Percentiles rank a stretch among this genome's conserved stretches.
These are phyloP conservation scores for Aristolochia fimbriata DNA, from an alignment of 164 flowering plant genomes.

Conservation along the genomic window DNA sequence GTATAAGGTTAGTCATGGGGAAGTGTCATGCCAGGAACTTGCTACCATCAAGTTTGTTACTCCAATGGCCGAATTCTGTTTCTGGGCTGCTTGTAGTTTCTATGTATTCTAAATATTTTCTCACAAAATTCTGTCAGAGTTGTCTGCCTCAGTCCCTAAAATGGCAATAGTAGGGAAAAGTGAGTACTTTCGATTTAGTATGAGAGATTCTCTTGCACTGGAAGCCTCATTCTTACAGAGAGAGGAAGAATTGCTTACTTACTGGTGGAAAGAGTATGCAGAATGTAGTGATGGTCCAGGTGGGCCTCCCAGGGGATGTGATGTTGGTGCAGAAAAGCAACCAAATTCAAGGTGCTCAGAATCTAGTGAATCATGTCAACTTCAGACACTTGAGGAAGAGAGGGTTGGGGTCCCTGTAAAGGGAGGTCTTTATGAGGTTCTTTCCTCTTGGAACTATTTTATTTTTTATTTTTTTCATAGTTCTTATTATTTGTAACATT, in stretches of 20 bases:
- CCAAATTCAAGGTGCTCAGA: conserved; percentile 20
- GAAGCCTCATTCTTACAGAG: conserved; percentile 95
- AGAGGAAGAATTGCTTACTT: conserved; percentile 85
- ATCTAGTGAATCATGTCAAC: conserved; percentile 20
- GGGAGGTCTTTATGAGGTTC: conserved; percentile 96
- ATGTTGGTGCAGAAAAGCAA: conserved; percentile 18
- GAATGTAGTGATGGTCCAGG: conserved; percentile 96
- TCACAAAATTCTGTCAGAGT: conserved; percentile 35
- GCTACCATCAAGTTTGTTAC: too few relatives aligned
- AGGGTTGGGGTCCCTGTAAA: conserved; percentile 99
- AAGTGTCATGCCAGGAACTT: too few relatives aligned
- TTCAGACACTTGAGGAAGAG: conserved; percentile 60
- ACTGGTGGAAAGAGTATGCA: conserved; percentile 97
- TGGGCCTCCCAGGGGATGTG: conserved; percentile 18
- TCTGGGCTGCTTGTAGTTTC: neutral
- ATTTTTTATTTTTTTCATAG: neutral
- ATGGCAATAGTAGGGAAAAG: conserved; percentile 83
- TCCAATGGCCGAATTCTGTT: too few relatives aligned
- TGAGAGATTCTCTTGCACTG: conserved; percentile 94
- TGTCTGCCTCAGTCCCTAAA: conserved; percentile 82
- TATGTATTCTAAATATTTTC: neutral
- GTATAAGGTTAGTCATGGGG: too few relatives aligned
- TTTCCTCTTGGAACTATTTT: neutral
- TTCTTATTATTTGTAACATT: neutral
- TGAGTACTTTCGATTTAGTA: conserved; percentile 87